Base-by-base conservation (phyloP, 108 stramenopile genomes). In the Cyclotella cryptica region DNA sequence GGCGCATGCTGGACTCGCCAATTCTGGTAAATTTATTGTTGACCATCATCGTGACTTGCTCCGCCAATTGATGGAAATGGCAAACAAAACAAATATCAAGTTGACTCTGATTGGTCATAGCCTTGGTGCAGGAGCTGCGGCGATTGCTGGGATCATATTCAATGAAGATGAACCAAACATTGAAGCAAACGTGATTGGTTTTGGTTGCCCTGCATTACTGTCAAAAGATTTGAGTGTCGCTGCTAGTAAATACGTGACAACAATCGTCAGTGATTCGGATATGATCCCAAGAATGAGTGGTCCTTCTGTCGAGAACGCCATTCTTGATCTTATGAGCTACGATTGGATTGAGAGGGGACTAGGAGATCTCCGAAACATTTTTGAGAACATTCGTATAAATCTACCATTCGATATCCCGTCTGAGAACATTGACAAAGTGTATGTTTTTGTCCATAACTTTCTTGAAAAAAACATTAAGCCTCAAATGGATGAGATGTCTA, bases 251-350 rank as follows among this genome's bases (percentile, higher is more conserved):
- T 66, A 61, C 27, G 71, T 86, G 27, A 83, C 81, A n/a, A 83
- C 81, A 15, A 78, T 86, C 24, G 68, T 86, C 30, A 65, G 22
- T 40, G 85, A 86, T 47, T 76, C 81, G 0, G 85, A 86, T 72
- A 47, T 76, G 30, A 69, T 86, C 2, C 82, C 85, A 18, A 53
- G 85, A 14, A 53, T 86, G 74, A 74, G 71, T 24, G 82, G 69
- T 26, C 67, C 70, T 0, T 53, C 82, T 11, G 49, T 86, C 19
- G 71, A 29, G 22, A 81, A 86, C 61, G 72, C 58, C 9, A 27
- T 78, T 24, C 65, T 82, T 22, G 69, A 80, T 51, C 39, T 86
- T 28, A 65, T 82, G 61, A 45, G 55, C 8, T 82, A 78, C 67
- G 75, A 86, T 27, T 86, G 77, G 77, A 72, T 79, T 18, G 78